Conservation (phyloP, 768 basidiomycete species). For the Lentinula boryana region DNA sequence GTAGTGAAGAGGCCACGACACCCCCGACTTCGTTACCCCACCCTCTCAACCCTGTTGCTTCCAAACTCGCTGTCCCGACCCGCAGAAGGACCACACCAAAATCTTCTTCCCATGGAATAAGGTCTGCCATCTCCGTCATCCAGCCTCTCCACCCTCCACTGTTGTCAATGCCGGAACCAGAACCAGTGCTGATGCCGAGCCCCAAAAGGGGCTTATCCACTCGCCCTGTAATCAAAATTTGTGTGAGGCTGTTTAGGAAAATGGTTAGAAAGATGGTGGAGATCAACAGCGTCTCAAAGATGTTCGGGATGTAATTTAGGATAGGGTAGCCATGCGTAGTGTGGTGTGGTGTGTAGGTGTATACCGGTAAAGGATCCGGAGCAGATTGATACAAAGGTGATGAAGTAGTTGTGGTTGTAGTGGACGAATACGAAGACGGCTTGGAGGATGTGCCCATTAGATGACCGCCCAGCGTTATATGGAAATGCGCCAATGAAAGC, state of each 20-base stretch:
- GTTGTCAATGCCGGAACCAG: not conserved
- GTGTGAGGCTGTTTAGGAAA: slow-evolving; percentile 56
- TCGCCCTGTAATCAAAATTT: slow-evolving; percentile 56
- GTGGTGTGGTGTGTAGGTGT: slow-evolving; percentile 1
- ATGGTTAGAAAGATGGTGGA: slow-evolving; percentile 53
- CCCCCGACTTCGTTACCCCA: slow-evolving; percentile 70
- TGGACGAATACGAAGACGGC: slow-evolving; percentile 10
- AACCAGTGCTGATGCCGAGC: slow-evolving; percentile 24
- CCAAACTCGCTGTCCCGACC: slow-evolving; percentile 68
- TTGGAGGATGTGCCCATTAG: slow-evolving; percentile 16
- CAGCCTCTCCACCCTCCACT: not conserved
- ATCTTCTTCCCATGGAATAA: slow-evolving; percentile 61
- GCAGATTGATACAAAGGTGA: not conserved
- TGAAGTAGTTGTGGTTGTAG: slow-evolving; percentile 11
- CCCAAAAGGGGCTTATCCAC: slow-evolving; percentile 59
- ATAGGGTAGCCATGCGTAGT: slow-evolving; percentile 44
- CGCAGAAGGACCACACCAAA: slow-evolving; percentile 67
- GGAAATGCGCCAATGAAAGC: slow-evolving; percentile 62
- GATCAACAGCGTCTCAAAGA: slow-evolving; percentile 63
- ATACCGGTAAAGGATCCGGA: not conserved
- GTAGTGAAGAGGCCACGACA: slow-evolving; percentile 23
- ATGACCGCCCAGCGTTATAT: slow-evolving; percentile 42
- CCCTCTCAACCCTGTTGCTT: slow-evolving; percentile 66
- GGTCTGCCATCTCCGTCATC: slow-evolving; percentile 3
- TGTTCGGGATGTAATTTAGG: slow-evolving; percentile 67